A percentile compares a stretch with the other conserved stretches of the same genome.
Conservation (phyloP, 2,329 filamentous ascomycete species). For the Cordyceps tenuipes region DNA sequence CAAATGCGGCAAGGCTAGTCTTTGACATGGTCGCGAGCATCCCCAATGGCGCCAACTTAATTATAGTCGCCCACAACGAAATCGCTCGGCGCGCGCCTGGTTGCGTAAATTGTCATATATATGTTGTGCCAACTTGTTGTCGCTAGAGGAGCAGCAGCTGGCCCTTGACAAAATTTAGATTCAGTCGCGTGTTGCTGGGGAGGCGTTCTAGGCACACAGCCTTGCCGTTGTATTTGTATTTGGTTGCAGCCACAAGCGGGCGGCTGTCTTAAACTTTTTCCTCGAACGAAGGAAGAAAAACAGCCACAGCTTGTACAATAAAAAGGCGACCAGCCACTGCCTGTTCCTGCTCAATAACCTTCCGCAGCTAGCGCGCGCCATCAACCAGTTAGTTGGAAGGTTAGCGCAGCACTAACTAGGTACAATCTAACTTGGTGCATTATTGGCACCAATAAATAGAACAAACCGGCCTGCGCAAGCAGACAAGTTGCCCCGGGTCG, state of each 20-base stretch:
- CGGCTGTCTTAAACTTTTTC: neutral
- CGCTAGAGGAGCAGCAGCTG: neutral
- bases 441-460: neutral
- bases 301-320: neutral
- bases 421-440: too few relatives aligned
- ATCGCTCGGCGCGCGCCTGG: neutral
- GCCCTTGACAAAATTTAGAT: neutral
- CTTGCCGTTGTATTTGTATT: neutral
- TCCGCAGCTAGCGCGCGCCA: neutral
- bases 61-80: neutral
- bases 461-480: neutral
- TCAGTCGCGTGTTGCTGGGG: neutral
- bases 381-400: neutral
- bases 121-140: neutral
- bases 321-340: too few relatives aligned
- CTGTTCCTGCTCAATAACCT: neutral
- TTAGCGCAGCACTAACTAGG: too few relatives aligned
- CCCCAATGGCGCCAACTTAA: slow-evolving; percentile 3
- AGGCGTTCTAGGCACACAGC: neutral
- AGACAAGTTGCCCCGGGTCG: neutral
- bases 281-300: neutral
- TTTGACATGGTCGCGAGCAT: neutral
- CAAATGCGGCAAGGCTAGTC: neutral
- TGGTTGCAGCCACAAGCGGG: neutral
- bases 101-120: neutral